A percentile compares a stretch with the other conserved stretches of the same genome.
Evolutionary conservation across 2,329 filamentous ascomycete genomes (phyloP).

Genomic region (Aspergillus nomiae): DNA sequence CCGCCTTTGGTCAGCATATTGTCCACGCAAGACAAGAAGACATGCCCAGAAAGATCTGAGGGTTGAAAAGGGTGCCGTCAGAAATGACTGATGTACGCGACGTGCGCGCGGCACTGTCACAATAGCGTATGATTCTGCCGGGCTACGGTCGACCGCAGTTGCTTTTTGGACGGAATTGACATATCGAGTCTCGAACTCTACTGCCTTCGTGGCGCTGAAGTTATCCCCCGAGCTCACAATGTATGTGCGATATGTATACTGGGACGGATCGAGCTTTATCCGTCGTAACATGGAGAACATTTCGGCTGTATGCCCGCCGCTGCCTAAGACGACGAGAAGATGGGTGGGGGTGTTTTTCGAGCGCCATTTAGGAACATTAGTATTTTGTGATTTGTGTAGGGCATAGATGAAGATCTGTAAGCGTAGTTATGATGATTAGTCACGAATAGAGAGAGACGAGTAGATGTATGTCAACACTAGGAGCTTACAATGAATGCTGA

Average conservation of each 20-base stretch:
- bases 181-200: conserved; percentile 61
- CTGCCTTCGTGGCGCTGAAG: conserved; percentile 66
- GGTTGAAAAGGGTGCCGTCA: conserved; percentile 70
- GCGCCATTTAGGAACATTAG: conserved; percentile 32
- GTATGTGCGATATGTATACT: conserved; percentile 73
- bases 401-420: conserved; percentile 28
- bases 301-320: conserved; percentile 91
- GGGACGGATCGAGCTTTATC: conserved; percentile 49
- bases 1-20: conserved; percentile 34
- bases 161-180: conserved; percentile 13
- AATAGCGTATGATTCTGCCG: conserved; percentile 58
- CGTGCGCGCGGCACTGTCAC: conserved; percentile 73
- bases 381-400: conserved; percentile 34
- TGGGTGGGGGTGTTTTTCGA: conserved; percentile 50
- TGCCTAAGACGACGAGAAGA: conserved; percentile 81
- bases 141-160: conserved; percentile 10
- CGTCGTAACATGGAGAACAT: conserved; percentile 83
- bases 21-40: conserved; percentile 55
- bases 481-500: neutral
- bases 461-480: neutral
- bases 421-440: neutral
- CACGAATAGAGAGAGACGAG: neutral
- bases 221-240: conserved; percentile 75
- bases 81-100: conserved; percentile 76
- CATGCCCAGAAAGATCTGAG: conserved; percentile 67